Evolutionary conservation across 2,329 filamentous ascomycete genomes (phyloP), one percentile per base, ranked within the genome.

Genomic region (Fusarium sp.): DNA sequence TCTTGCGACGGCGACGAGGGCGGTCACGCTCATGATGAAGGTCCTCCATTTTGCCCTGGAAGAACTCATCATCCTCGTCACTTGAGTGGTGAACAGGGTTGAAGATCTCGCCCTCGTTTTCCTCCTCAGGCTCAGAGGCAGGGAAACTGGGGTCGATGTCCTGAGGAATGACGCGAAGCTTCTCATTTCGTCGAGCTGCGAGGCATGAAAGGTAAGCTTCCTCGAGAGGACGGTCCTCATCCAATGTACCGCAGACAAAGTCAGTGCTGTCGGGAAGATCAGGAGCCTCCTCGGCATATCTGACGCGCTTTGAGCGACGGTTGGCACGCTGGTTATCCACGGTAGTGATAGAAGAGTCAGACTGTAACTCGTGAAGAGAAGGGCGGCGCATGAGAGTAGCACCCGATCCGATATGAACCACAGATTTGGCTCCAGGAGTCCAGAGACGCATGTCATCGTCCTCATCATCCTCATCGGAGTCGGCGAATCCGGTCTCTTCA

Each of bases 71-170:
- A 54, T 91, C 86, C 38, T 91, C 89, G 42, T 94, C 92, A 76
- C 91, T 94, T 25, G 91, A 90, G 60, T 91, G 86, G 77, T 81
- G 90, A 66, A 79, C 85, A 77, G 82, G 85, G 81, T 82, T 91
- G 84, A 79, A 91, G 81, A 81, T 89, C 60, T 94, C 91, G 44
- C 94, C 91, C 42, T 94, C 93, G 52, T 94, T 93, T 33, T 96
- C 92, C 74, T 95, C 91, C 75, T 99, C 96, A 0, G 93, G 93
- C 76, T 98, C 96, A 0, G 95, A 97, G 1, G 95, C 95, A 0
- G 96, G 96, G 81, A 99, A 99, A 79, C 95, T 98, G 2, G 96
- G 96, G 79, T 99, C 96, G 68, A 98, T 97, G 77, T 98, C 96
- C 80, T 98, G 96, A n/a, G 96, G 96, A 35, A 96, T 94, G 35